These are phyloP conservation scores for Celoporthe dispersa DNA, from an alignment of 2,329 filamentous ascomycete species.

Conservation along the genomic window DNA sequence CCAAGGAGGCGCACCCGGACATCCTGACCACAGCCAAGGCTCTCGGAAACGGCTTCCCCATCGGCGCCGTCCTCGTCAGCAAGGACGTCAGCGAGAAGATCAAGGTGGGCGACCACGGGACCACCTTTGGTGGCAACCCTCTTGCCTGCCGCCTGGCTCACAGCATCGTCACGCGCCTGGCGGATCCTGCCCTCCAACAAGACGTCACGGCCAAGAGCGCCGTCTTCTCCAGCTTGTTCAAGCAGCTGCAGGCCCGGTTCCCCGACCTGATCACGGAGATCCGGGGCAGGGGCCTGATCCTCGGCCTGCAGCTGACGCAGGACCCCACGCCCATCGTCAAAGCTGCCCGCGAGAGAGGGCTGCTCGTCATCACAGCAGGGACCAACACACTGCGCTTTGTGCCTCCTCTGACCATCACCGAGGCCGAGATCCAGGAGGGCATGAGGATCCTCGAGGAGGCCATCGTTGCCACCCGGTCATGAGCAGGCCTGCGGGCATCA, in stretches of 20 bases:
- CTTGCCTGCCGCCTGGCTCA: conserved; percentile 83
- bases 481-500: not conserved
- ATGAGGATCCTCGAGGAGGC: conserved; percentile 75
- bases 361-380: conserved; percentile 90
- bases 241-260: conserved; percentile 51
- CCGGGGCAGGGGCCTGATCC: conserved; percentile 80
- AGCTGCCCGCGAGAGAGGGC: conserved; percentile 82
- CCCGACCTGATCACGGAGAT: conserved; percentile 78
- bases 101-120: conserved; percentile 79
- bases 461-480: conserved; percentile 49
- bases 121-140: conserved; percentile 92
- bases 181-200: conserved; percentile 70
- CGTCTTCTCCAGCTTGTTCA: conserved; percentile 54
- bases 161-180: conserved; percentile 79
- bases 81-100: conserved; percentile 68
- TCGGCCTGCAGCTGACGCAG: conserved; percentile 80
- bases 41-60: conserved; percentile 93
- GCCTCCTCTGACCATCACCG: conserved; percentile 79
- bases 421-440: conserved; percentile 79
- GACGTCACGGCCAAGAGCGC: conserved; percentile 69
- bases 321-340: conserved; percentile 78
- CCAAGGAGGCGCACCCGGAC: conserved; percentile 84
- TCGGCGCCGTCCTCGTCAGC: conserved; percentile 76
- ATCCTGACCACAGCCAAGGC: conserved; percentile 95
- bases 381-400: conserved; percentile 93